A percentile compares a stretch with the other conserved stretches of the same genome.
These are phyloP conservation scores for Rosa persica DNA, from an alignment of 306 rosid genomes.

Conservation along the genomic window DNA sequence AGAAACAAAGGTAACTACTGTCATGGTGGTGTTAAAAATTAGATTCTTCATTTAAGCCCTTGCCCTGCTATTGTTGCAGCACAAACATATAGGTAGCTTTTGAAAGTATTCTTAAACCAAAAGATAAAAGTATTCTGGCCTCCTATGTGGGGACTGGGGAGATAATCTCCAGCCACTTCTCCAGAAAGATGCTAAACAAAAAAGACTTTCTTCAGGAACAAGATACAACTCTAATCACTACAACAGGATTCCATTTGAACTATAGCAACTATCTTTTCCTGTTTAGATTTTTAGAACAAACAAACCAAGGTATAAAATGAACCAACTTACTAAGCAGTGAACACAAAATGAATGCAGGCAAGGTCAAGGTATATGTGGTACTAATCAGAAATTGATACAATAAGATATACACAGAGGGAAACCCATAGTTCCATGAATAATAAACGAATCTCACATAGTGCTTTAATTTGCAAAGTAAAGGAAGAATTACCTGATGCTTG, in stretches of 20 bases:
- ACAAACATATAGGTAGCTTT: background rate
- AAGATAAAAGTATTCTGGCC: background rate
- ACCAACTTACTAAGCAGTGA: background rate
- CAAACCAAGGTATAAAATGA: background rate
- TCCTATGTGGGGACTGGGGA: constrained; percentile 2
- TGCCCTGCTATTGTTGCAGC: background rate
- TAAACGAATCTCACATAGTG: background rate
- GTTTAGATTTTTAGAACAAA: background rate
- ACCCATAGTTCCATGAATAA: background rate
- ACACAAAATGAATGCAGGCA: background rate
- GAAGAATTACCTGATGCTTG: constrained; percentile 55
- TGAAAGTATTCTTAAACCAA: background rate
- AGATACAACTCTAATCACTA: background rate
- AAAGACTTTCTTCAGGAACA: background rate
- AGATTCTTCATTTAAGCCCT: background rate
- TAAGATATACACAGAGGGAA: background rate
- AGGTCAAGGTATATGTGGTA: background rate
- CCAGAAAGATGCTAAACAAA: background rate
- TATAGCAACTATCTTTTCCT: background rate
- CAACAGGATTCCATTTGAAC: background rate
- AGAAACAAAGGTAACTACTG: background rate
- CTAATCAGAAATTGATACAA: background rate
- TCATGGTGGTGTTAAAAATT: background rate
- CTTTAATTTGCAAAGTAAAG: background rate
- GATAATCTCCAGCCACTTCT: background rate